These are phyloP conservation scores for Salix purpurea DNA, from an alignment of 345 rosid species.

Conservation along the genomic window DNA sequence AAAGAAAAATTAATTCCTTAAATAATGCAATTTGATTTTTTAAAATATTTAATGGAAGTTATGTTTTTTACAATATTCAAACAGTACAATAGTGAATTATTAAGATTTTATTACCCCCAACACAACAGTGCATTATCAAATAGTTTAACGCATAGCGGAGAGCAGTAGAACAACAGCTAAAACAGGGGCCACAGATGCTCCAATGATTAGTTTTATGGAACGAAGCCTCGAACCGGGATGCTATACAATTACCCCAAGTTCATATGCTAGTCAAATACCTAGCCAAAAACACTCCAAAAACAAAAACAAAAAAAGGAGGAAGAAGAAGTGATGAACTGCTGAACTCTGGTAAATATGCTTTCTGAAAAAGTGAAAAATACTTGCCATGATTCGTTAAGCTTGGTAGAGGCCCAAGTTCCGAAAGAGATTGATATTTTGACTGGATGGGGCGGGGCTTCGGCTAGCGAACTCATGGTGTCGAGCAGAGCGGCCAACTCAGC, in stretches of 20 bases:
- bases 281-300: not conserved
- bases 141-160: not conserved
- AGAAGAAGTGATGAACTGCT: not conserved
- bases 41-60: too few relatives aligned
- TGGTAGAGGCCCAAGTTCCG: constrained; percentile 89
- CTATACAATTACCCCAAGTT: not conserved
- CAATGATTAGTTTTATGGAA: not conserved
- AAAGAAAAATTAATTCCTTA: too few relatives aligned
- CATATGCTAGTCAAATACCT: not conserved
- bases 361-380: constrained; percentile 13
- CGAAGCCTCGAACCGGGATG: not conserved
- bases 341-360: not conserved
- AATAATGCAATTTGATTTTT: too few relatives aligned
- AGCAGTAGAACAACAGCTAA: not conserved
- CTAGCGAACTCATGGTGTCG: constrained; percentile 31
- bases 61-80: too few relatives aligned
- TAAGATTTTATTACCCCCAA: too few relatives aligned
- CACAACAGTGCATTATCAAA: too few relatives aligned
- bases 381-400: constrained; percentile 26
- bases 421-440: constrained; percentile 63
- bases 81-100: too few relatives aligned
- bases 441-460: constrained; percentile 40
- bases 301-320: not conserved
- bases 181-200: too few relatives aligned
- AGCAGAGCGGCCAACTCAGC: constrained; percentile 39